Evolutionary conservation across 345 rosid genomes (phyloP).

Genomic region (Orychophragmus violaceus): DNA sequence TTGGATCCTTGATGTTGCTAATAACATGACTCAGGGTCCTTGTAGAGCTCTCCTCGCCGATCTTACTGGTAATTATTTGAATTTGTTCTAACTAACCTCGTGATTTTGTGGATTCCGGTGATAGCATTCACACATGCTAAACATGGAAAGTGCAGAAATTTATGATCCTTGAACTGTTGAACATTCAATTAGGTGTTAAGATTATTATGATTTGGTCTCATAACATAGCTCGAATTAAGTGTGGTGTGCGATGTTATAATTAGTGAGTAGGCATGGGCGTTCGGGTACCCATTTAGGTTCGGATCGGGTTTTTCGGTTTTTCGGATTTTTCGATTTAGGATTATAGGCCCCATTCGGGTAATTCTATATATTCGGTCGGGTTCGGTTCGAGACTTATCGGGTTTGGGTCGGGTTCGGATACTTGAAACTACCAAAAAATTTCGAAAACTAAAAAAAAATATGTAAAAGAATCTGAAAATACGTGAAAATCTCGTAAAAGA

Average conservation of each 20-base stretch:
- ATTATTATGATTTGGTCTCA: neutral
- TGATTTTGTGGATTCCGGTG: constrained; percentile 7
- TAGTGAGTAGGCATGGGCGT: too few species aligned
- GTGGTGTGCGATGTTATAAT: neutral
- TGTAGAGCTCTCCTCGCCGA: constrained; percentile 95
- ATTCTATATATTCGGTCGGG: too few species aligned
- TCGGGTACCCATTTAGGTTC: too few species aligned
- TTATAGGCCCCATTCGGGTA: too few species aligned
- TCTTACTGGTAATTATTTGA: constrained; percentile 66
- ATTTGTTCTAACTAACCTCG: neutral
- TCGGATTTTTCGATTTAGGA: too few species aligned
- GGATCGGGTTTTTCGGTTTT: too few species aligned
- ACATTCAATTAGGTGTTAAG: neutral
- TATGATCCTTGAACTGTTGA: neutral
- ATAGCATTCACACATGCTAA: constrained; percentile 10
- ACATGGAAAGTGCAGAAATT: neutral
- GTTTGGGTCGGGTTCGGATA: too few species aligned
- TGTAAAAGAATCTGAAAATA: too few species aligned
- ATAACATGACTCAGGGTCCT: constrained; percentile 93
- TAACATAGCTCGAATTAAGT: neutral
- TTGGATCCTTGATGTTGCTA: constrained; percentile 90
- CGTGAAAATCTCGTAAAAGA: too few species aligned
- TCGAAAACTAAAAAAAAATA: too few species aligned
- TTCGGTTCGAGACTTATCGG: too few species aligned
- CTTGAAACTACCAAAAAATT: too few species aligned